Evolutionary conservation across 1,284 basidiomycete species (phyloP), one percentile per base, ranked within the genome.

Genomic region (Boletellus deceptivus): DNA sequence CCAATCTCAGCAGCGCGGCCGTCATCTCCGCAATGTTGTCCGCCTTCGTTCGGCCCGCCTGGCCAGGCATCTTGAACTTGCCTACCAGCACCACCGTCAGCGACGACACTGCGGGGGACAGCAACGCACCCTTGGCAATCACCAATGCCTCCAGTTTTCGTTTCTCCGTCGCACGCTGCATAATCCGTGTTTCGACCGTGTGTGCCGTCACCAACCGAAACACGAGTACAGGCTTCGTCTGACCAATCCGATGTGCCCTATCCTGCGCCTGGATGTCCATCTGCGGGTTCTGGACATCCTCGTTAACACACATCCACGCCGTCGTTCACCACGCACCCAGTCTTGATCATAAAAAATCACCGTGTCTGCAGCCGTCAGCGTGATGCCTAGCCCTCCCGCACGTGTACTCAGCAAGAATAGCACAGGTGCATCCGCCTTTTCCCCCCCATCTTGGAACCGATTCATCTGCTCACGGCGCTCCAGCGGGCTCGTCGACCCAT

Each of bases 201-300:
- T 93, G 89, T 2, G 84, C 85, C 31, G 83, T 89, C 31, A 97
- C 85, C 1, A 98, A 77, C 34, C 94, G 82, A 75, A 93, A 97
- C 50, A 97, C 84, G 42, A 95, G 76, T 48, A 95, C 91, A 2
- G 91, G 91, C 58, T 77, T 86, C 17, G 85, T 95, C 71, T 98
- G 95, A 2, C 95, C 95, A 52, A 98, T 98, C 7, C 95, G 85
- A 69, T 98, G 95, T 0, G 93, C 95, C 31, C 95, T 83, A 64
- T 97, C 96, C 68, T 96, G 93, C 0, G 96, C 96, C 70, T 99
- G 95, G 5, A 93, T 75, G 59, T 99, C 96, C 86, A 95, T 93
- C 74, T 96, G 93, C 0, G 95, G 95, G 63, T 94, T 98, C 91
- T 92, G 57, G 4, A 47, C 16, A 13, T 17, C n/a, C 25, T n/a